Evolutionary conservation across 768 basidiomycete species (phyloP), one percentile per base, ranked within the genome.

Genomic region (Russula emetica): DNA sequence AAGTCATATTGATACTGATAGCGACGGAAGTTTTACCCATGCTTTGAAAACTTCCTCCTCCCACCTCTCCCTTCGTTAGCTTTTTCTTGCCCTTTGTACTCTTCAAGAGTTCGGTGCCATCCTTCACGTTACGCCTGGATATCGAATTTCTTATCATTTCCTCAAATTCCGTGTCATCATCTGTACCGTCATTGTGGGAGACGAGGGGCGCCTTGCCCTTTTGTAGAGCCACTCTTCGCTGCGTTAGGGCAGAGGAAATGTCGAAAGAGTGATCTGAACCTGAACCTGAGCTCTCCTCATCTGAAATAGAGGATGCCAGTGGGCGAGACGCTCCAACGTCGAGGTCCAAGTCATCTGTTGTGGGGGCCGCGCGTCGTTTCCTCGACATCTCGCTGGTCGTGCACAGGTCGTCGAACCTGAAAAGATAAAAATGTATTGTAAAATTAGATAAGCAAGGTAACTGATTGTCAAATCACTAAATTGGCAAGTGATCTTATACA

Each of bases 21-120:
- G 32, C 20, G 42, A 32, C 13, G 5, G 10, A 67, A 13, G 11
- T 57, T 32, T 80, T 60, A 92, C 92, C 93, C 92, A 98, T 94
- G 82, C 87, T 89, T 74, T 97, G 94, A 70, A 97, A 98, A 67
- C 93, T 96, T 22, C 94, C 94, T 34, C 94, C 94, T 36, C 94
- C 94, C 14, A 91, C 81, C 70, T 92, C 87, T 20, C 86, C 87
- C 72, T 90, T 92, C 3, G 75, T 76, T 30, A 86, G 72, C 70
- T 88, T 91, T 22, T 78, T 76, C 72, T 88, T 89, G 10, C 84
- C 85, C 70, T 90, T 93, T 14, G 84, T 79, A 69, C 85, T 88
- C 72, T 92, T 95, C 57, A 94, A 75, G 10, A 91, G 67, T 56
- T 88, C 83, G 0, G 86, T 89, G 1, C 92, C 93, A 47, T 80